phyloP scores from a whole-genome alignment of 495 filamentous ascomycete genomes.

The Pseudotulostoma volvatum region DNA sequence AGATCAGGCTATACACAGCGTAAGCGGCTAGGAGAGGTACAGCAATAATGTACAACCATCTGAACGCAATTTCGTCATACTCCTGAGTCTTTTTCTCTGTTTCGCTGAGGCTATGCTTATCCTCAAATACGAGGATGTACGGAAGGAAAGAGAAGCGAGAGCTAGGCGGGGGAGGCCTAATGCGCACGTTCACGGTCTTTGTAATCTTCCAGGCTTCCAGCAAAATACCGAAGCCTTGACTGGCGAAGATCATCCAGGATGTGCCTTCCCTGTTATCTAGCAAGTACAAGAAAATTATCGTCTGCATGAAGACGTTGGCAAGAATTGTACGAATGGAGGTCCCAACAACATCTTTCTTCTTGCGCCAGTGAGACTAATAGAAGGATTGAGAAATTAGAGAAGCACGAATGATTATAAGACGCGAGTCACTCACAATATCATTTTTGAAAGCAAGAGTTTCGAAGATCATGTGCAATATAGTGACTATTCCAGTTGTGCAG shows the following conservation, averaged over 20 bases:
- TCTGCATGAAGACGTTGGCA: constrained; percentile 96
- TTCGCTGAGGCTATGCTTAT: constrained; percentile 89
- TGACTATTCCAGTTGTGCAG: constrained; percentile 66
- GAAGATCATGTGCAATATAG: constrained; percentile 82
- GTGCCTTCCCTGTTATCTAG: constrained; percentile 95
- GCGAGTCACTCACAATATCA: constrained; percentile 48
- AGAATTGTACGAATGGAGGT: constrained; percentile 91
- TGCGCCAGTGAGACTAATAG: constrained; percentile 67
- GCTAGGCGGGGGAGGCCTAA: constrained; percentile 48
- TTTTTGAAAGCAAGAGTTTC: constrained; percentile 94
- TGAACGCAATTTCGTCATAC: constrained; percentile 94
- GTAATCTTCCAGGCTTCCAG: constrained; percentile 98
- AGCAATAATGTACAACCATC: constrained; percentile 84
- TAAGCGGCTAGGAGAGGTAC: constrained; percentile 80
- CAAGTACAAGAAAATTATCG: constrained; percentile 93
- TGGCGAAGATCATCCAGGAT: constrained; percentile 94
- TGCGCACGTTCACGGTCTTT: constrained; percentile 82
- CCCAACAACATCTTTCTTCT: constrained; percentile 98
- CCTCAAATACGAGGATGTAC: constrained; percentile 76
- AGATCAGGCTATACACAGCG: constrained; percentile 74
- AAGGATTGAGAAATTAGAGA: constrained; percentile 7
- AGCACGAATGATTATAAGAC: not conserved
- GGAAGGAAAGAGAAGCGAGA: constrained; percentile 58
- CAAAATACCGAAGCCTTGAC: constrained; percentile 83
- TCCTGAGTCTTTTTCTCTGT: constrained; percentile 97